Evolutionary conservation across 352 stramenopile species (phyloP).

Genomic region (Globisporangium perplexum): DNA sequence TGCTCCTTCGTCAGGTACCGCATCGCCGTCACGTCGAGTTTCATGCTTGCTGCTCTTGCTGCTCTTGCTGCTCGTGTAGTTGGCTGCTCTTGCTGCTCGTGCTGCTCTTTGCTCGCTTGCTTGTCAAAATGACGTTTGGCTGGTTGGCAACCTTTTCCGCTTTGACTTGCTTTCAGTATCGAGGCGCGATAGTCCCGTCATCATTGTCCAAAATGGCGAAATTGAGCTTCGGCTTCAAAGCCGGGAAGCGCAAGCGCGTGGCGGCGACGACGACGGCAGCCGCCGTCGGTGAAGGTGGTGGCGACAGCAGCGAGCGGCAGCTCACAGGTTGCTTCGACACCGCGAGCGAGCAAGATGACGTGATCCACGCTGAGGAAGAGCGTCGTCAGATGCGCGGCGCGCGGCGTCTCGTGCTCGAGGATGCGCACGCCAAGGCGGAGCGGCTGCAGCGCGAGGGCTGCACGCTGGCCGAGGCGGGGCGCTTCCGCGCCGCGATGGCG

Average conservation of each 20-base stretch:
- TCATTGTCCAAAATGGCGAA: conserved; percentile 8
- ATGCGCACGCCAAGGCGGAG: conserved; percentile 41
- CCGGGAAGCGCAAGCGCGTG: conserved; percentile 19
- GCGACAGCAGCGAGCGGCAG: neutral
- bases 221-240: conserved; percentile 24
- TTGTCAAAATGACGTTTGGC: conserved; percentile 5
- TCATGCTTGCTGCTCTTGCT: conserved; percentile 51
- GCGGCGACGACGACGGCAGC: neutral
- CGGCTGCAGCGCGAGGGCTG: conserved; percentile 75
- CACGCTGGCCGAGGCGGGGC: conserved; percentile 58
- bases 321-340: conserved; percentile 9
- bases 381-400: neutral
- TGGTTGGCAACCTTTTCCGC: neutral
- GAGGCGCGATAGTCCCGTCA: neutral
- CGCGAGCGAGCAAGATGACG: conserved; percentile 4
- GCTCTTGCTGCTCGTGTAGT: neutral
- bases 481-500: conserved; percentile 54
- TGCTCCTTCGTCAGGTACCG: conserved; percentile 93
- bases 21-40: conserved; percentile 93
- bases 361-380: neutral
- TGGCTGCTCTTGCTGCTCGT: neutral
- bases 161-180: neutral
- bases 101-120: conserved; percentile 6
- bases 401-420: conserved; percentile 42
- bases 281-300: neutral